phyloP scores from a whole-genome alignment of 306 rosid species.

The Casuarina cunninghamiana region DNA sequence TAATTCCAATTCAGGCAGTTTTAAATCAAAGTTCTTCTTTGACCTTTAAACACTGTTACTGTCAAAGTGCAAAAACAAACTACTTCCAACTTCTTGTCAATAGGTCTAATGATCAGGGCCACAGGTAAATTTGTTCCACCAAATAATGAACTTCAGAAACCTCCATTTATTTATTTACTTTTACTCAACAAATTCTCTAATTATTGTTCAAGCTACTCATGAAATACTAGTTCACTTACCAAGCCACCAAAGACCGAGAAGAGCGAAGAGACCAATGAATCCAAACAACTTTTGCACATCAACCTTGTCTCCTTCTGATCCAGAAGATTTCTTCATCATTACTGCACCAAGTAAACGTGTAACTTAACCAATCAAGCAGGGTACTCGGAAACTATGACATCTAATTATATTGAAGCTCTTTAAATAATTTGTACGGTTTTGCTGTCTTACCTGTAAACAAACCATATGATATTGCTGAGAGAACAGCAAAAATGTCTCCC shows the following conservation, averaged over 20 bases:
- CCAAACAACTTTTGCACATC: slow-evolving; percentile 78
- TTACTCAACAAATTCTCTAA: neutral
- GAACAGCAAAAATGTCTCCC: slow-evolving; percentile 62
- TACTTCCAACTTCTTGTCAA: neutral
- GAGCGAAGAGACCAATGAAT: slow-evolving; percentile 66
- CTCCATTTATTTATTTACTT: neutral
- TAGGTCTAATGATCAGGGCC: neutral
- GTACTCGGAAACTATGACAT: neutral
- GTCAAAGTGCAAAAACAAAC: neutral
- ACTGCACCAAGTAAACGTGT: slow-evolving; percentile 38
- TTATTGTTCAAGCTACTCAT: neutral
- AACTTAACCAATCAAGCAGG: slow-evolving; percentile 17
- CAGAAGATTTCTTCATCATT: slow-evolving; percentile 65
- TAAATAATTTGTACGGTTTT: neutral
- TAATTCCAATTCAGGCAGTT: neutral
- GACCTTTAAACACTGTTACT: neutral
- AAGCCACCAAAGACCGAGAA: slow-evolving; percentile 84
- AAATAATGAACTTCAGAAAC: slow-evolving; percentile 6
- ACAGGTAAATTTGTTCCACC: neutral
- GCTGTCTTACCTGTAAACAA: slow-evolving; percentile 56
- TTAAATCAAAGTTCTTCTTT: neutral
- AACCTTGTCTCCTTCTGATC: slow-evolving; percentile 64
- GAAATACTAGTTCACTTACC: slow-evolving; percentile 39
- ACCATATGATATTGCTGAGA: slow-evolving; percentile 64
- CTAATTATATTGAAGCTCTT: neutral